phyloP scores from a whole-genome alignment of 805 yeast species.

The Candida rishiriensis region DNA sequence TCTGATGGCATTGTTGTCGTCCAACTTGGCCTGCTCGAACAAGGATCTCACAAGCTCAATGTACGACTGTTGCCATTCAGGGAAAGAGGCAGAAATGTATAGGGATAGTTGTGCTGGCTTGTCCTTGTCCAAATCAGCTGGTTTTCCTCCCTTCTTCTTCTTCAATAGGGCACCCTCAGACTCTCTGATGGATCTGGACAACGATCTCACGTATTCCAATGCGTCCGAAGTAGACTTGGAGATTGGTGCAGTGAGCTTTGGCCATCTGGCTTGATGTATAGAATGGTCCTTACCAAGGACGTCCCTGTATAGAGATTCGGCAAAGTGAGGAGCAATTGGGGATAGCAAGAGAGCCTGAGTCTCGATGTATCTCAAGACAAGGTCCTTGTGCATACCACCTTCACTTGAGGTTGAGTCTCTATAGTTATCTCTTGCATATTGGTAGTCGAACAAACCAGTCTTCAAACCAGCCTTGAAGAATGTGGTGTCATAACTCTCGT shows the following conservation, averaged over 20 bases:
- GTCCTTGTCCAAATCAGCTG: constrained; percentile 66
- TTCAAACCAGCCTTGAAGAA: constrained; percentile 87
- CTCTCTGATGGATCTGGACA: constrained; percentile 85
- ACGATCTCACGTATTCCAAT: constrained; percentile 70
- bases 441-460: constrained; percentile 89
- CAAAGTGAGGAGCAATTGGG: constrained; percentile 95
- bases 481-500: constrained; percentile 64
- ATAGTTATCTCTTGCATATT: constrained; percentile 92
- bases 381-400: constrained; percentile 72
- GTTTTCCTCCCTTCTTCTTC: constrained; percentile 81
- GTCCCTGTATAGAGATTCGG: constrained; percentile 86
- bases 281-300: constrained; percentile 61
- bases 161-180: constrained; percentile 82
- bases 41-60: constrained; percentile 69
- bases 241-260: constrained; percentile 65
- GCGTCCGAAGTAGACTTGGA: constrained; percentile 61
- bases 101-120: constrained; percentile 71
- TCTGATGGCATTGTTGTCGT: constrained; percentile 61
- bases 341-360: constrained; percentile 78
- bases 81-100: constrained; percentile 73
- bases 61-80: constrained; percentile 61
- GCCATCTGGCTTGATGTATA: constrained; percentile 73
- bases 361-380: constrained; percentile 79
- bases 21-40: constrained; percentile 57
- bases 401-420: constrained; percentile 67